Percentiles rank a stretch among this genome's conserved stretches.
These are phyloP conservation scores for Beauveria caledonica DNA, from an alignment of 2,329 filamentous ascomycete species.

Conservation along the genomic window DNA sequence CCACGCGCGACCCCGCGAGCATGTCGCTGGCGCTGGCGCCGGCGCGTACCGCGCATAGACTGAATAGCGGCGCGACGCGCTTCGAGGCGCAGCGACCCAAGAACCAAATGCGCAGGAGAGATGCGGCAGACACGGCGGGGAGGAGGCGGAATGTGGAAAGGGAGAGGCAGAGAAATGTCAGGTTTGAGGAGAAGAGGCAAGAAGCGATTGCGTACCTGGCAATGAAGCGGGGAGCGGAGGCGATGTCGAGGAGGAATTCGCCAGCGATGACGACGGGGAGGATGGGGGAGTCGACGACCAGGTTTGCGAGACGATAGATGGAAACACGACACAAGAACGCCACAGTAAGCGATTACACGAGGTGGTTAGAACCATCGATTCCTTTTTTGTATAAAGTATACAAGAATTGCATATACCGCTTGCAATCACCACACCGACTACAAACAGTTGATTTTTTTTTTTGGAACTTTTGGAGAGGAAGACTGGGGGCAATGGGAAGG, in stretches of 20 bases:
- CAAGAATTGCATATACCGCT: neutral
- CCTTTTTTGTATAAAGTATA: neutral
- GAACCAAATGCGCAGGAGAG: constrained; percentile 33
- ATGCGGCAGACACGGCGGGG: constrained; percentile 35
- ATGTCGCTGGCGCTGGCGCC: constrained; percentile 28
- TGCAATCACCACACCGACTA: neutral
- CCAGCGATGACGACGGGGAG: constrained; percentile 17
- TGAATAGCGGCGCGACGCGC: constrained; percentile 40
- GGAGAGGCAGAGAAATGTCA: constrained; percentile 41
- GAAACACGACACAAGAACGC: too few species aligned
- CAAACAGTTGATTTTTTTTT: neutral
- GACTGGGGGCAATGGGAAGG: neutral
- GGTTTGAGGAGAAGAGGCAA: constrained; percentile 40
- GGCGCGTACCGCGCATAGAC: constrained; percentile 30
- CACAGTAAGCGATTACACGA: too few species aligned
- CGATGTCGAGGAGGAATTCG: constrained; percentile 21
- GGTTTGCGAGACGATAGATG: neutral
- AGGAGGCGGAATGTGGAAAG: constrained; percentile 33
- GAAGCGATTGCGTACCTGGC: constrained; percentile 36
- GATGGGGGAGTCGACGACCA: neutral
- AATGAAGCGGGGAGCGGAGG: constrained; percentile 16
- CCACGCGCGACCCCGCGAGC: constrained; percentile 21
- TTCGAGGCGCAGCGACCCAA: constrained; percentile 30
- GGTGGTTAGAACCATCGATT: neutral
- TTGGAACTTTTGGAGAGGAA: neutral